Base-by-base conservation (phyloP, 1,284 basidiomycete species). In the Trichosporon ovoides region DNA sequence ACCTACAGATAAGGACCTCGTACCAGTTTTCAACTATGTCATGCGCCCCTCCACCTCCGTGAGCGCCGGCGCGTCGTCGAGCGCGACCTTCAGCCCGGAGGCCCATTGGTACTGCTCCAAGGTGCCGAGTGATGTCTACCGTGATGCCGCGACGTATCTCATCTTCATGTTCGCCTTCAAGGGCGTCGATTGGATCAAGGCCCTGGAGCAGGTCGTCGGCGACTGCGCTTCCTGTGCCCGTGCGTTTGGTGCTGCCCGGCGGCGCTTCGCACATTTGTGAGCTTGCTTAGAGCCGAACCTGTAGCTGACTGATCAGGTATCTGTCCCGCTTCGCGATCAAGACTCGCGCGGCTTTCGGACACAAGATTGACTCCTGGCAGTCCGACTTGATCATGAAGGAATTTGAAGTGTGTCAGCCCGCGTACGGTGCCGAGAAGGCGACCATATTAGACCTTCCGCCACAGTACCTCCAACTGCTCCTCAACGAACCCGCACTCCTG, bases 141-240 rank as follows among this genome's bases (percentile, higher is more conserved):
- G 57, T 4, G 63, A 71, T 34, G 83, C 85, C 1, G 88, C 91
- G 0, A 85, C 83, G 0, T 94, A 90, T 77, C 81, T 90, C 51
- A 79, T 92, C 53, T 83, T 89, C 60, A 75, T 93, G 46, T 87
- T 88, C 68, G 90, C 90, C 4, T 93, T 90, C 66, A 79, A 83
- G 28, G 59, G 70, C 53, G 84, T 35, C 16, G 51, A 50, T 18
- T 93, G 88, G 88, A 84, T 84, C 70, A 69, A 71, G 16, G 81
- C 79, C 58, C 72, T 91, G 51, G 78, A 80, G 50, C 64, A 63
- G 3, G 85, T 87, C 55, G 70, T 93, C 34, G 70, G 77, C 19
- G 75, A 79, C 2, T 94, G 91, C 67, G 77, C 81, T 38, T 79
- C 79, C 11, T 94, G 91, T 71, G 84, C 87, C 3, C 80, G 83